phyloP scores from a whole-genome alignment of 163 green algal genomes.

The Trebouxia gelatinosa region DNA sequence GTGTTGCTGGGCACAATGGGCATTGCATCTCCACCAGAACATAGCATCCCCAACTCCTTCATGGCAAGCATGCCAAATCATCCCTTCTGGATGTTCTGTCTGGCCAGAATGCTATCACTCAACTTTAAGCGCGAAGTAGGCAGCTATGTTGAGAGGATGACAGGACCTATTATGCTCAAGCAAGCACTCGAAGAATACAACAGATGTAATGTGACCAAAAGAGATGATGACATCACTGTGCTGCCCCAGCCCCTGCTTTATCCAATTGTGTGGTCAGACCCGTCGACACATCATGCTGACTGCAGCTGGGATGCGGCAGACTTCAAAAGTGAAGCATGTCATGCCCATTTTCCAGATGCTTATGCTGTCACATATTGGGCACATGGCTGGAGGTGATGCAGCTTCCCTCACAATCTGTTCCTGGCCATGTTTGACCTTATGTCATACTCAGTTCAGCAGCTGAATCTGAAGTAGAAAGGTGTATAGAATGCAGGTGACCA shows the following conservation, averaged over 20 bases:
- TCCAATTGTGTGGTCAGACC: constrained; percentile 25
- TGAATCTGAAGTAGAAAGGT: too few species aligned
- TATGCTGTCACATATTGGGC: constrained; percentile 19
- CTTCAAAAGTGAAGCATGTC: constrained; percentile 14
- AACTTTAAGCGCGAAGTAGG: neutral
- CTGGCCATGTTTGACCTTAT: too few species aligned
- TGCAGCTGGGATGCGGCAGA: neutral
- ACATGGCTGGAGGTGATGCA: constrained; percentile 17
- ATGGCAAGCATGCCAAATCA: constrained; percentile 30
- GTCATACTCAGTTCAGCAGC: too few species aligned
- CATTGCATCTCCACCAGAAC: neutral
- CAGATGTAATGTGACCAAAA: neutral
- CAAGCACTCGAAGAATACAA: constrained; percentile 21
- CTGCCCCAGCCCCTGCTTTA: neutral
- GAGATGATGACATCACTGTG: neutral
- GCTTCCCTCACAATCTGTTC: too few species aligned
- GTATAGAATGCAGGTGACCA: too few species aligned
- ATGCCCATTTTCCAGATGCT: constrained; percentile 10
- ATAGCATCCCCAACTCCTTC: constrained; percentile 38
- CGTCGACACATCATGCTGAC: neutral
- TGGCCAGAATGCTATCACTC: constrained; percentile 31
- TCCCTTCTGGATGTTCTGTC: constrained; percentile 33
- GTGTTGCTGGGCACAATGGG: constrained; percentile 17
- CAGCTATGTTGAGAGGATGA: constrained; percentile 33
- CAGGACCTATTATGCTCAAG: constrained; percentile 32